A percentile compares a stretch with the other conserved stretches of the same genome.
Conservation (phyloP, 2,329 filamentous ascomycete species). For the Alternaria gansuensis region DNA sequence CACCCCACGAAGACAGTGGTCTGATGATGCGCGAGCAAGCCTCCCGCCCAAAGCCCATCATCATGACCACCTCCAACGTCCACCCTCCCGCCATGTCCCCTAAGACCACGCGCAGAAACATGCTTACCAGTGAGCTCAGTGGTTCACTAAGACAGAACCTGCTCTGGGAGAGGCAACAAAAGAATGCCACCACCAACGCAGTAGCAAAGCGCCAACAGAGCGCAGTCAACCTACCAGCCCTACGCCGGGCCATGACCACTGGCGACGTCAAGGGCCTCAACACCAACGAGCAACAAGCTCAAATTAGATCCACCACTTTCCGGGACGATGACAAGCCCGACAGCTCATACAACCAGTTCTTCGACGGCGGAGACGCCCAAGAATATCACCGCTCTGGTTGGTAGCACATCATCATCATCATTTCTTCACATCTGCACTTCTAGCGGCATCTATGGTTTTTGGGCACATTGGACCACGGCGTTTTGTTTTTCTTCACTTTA, state of each 20-base stretch:
- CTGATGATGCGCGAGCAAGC: slow-evolving; percentile 67
- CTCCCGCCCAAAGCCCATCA: slow-evolving; percentile 82
- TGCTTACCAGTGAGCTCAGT: slow-evolving; percentile 88
- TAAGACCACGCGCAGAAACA: slow-evolving; percentile 89
- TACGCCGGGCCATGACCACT: slow-evolving; percentile 59
- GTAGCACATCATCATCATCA: slow-evolving; percentile 58
- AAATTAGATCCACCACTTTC: slow-evolving; percentile 63
- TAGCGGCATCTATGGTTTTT: slow-evolving; percentile 49
- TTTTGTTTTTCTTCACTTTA: slow-evolving; percentile 33
- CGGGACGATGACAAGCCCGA: slow-evolving; percentile 70
- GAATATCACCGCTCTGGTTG: slow-evolving; percentile 88
- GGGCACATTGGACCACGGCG: slow-evolving; percentile 44
- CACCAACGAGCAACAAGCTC: slow-evolving; percentile 63
- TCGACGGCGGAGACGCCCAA: slow-evolving; percentile 72
- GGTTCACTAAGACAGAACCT: slow-evolving; percentile 91
- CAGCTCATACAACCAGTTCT: slow-evolving; percentile 79
- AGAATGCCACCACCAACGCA: slow-evolving; percentile 86
- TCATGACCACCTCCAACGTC: slow-evolving; percentile 72
- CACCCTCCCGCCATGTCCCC: slow-evolving; percentile 85
- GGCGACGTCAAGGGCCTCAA: slow-evolving; percentile 89
- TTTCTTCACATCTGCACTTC: slow-evolving; percentile 43
- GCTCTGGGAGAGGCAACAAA: slow-evolving; percentile 94
- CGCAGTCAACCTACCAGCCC: slow-evolving; percentile 43
- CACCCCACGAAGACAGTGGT: slow-evolving; percentile 61
- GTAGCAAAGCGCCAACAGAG: slow-evolving; percentile 91